Conservation (phyloP, 306 rosid genomes). For the Oemleria cerasiformis region DNA sequence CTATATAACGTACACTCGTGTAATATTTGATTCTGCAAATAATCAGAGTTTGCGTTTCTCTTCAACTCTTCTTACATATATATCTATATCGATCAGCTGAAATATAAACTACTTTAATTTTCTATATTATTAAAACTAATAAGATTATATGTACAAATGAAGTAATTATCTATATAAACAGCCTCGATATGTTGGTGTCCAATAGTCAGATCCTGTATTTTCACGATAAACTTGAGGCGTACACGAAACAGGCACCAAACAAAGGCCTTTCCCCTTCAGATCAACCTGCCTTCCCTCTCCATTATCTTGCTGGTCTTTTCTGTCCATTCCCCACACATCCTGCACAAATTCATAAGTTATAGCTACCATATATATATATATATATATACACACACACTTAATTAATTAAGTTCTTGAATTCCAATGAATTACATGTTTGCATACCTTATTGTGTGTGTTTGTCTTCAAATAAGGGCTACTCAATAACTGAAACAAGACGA, state of each 20-base stretch:
- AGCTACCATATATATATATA: neutral
- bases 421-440: no score
- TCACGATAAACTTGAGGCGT: slow-evolving; percentile 77
- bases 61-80: no score
- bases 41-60: no score
- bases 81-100: no score
- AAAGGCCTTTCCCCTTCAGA: slow-evolving; percentile 74
- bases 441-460: slow-evolving; percentile 60
- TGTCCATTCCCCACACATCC: slow-evolving; percentile 78
- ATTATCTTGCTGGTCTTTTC: slow-evolving; percentile 34
- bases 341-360: neutral
- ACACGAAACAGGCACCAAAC: slow-evolving; percentile 83
- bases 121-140: neutral
- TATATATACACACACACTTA: no score
- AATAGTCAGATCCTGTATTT: slow-evolving; percentile 77
- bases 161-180: slow-evolving; percentile 61
- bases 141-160: neutral
- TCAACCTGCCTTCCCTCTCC: slow-evolving; percentile 50
- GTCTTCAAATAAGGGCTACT: slow-evolving; percentile 81
- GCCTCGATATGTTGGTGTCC: slow-evolving; percentile 91
- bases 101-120: no score
- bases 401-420: no score
- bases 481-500: slow-evolving; percentile 48
- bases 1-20: no score
- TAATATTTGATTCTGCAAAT: no score